Evolutionary conservation across 441 rosid genomes (phyloP).

Genomic region (Erodium chrysanthum): DNA sequence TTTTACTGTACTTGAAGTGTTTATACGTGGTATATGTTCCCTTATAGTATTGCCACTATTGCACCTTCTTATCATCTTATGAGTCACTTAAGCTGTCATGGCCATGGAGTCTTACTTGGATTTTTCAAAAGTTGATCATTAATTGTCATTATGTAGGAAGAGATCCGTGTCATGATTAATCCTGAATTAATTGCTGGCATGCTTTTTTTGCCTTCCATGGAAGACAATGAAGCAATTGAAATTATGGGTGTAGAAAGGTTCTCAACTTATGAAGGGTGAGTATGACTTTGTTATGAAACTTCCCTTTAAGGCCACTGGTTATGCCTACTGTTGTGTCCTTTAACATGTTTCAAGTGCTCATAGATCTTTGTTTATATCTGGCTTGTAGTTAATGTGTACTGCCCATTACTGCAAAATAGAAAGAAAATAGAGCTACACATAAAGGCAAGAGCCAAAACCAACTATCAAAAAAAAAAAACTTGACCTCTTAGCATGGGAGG

Average conservation of each 20-base stretch:
- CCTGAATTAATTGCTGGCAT: conserved; percentile 87
- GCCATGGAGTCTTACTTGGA: conserved; percentile 8
- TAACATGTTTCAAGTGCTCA: background rate
- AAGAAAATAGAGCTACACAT: background rate
- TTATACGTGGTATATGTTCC: background rate
- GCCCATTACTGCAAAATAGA: background rate
- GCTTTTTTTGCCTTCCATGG: conserved; percentile 87
- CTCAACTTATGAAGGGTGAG: conserved; percentile 74
- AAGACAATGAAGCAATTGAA: conserved; percentile 76
- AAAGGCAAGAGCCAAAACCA: too few relatives aligned
- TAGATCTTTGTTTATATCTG: conserved; percentile 1
- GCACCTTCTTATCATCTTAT: conserved; percentile 11
- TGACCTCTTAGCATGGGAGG: too few relatives aligned
- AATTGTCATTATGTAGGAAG: conserved; percentile 50
- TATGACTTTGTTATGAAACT: conserved; percentile 3
- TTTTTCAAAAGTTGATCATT: background rate
- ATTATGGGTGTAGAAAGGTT: conserved; percentile 79
- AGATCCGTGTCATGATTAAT: conserved; percentile 90
- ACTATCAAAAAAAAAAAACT: too few relatives aligned
- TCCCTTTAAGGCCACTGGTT: background rate
- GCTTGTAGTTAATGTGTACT: background rate
- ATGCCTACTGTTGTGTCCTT: background rate
- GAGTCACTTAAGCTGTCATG: conserved; percentile 4
- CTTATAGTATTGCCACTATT: conserved; percentile 1
- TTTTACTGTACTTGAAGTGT: background rate